Conservation (phyloP, 192 early-diverging fungal species). For the Oehlia diaphana region DNA sequence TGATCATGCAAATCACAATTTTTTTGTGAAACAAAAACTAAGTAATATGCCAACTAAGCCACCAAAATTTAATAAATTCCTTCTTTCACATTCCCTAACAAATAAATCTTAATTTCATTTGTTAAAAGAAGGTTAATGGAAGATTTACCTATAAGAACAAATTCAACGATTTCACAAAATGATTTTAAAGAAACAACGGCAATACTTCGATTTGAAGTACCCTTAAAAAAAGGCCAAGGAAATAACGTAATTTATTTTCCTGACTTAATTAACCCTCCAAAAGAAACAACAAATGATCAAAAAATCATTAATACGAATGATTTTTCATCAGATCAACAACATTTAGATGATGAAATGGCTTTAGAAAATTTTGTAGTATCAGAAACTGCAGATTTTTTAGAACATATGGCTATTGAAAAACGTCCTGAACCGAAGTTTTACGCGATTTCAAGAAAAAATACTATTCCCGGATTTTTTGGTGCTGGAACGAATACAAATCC, state of each 20-base stretch:
- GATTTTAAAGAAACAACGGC: background rate
- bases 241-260: constrained; percentile 9
- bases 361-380: constrained; percentile 11
- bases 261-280: background rate
- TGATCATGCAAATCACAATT: too few relatives aligned
- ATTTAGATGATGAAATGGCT: constrained; percentile 2
- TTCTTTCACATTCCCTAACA: too few relatives aligned
- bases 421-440: constrained; percentile 1
- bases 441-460: background rate
- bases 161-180: background rate
- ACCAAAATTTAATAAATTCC: too few relatives aligned
- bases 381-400: constrained; percentile 8
- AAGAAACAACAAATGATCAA: background rate
- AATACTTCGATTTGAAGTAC: constrained; percentile 6
- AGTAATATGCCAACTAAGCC: too few relatives aligned
- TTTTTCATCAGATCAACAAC: background rate
- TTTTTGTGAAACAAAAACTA: too few relatives aligned
- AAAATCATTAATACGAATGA: background rate
- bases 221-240: background rate
- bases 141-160: background rate
- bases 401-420: constrained; percentile 5
- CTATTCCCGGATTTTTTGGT: background rate
- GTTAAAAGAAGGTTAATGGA: background rate
- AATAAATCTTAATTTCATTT: too few relatives aligned
- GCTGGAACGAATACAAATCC: background rate